Conservation (phyloP, 768 basidiomycete species). For the Tephrocybe sp. region DNA sequence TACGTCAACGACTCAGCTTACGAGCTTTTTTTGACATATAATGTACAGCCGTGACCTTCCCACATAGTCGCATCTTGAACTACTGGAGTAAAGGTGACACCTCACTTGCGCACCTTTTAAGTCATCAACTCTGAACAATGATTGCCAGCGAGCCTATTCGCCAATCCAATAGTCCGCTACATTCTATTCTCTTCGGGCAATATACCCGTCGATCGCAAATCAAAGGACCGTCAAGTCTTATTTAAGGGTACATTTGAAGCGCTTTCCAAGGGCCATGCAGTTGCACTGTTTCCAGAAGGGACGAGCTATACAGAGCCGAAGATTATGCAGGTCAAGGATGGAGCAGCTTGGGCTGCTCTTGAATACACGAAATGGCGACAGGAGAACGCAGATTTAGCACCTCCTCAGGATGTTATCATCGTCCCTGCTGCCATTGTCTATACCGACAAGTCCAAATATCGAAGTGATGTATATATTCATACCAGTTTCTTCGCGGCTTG, state of each 20-base stretch:
- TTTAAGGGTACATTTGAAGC: slow-evolving; percentile 91
- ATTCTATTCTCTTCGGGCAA: slow-evolving; percentile 91
- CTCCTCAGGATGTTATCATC: slow-evolving; percentile 55
- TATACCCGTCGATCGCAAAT: slow-evolving; percentile 95
- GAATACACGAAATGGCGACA: slow-evolving; percentile 85
- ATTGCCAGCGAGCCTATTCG: slow-evolving; percentile 69
- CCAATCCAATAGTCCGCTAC: slow-evolving; percentile 69
- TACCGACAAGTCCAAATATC: slow-evolving; percentile 94
- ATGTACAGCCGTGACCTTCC: slow-evolving; percentile 74
- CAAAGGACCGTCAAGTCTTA: slow-evolving; percentile 84
- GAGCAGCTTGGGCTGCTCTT: slow-evolving; percentile 91
- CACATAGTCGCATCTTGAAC: slow-evolving; percentile 78
- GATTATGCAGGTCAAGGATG: slow-evolving; percentile 92
- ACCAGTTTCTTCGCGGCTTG: slow-evolving; percentile 18
- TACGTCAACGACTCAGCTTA: slow-evolving; percentile 26
- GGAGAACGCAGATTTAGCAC: slow-evolving; percentile 49
- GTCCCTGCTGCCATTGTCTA: slow-evolving; percentile 91
- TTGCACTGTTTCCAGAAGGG: slow-evolving; percentile 94
- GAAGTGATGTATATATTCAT: slow-evolving; percentile 71
- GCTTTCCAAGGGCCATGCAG: slow-evolving; percentile 73
- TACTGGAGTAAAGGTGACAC: slow-evolving; percentile 89
- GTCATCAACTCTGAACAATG: slow-evolving; percentile 9
- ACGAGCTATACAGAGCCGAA: slow-evolving; percentile 92
- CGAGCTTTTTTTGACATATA: slow-evolving; percentile 3
- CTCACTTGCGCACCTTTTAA: neutral